Evolutionary conservation across 345 rosid genomes (phyloP).

Genomic region (Melaleuca alternifolia): DNA sequence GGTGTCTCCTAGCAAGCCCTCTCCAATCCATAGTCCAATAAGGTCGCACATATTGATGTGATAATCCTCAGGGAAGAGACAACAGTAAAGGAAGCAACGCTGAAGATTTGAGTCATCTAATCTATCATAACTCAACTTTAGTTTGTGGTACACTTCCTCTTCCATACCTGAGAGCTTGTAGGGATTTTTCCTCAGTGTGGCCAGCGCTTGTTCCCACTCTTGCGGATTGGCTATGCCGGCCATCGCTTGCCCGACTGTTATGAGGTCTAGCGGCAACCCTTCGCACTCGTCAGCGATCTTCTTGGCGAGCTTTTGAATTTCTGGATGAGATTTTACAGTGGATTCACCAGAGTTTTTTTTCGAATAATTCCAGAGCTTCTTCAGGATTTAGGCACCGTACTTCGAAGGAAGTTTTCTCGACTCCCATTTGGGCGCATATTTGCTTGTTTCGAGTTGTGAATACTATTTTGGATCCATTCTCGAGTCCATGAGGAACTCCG

Average conservation of each 20-base stretch:
- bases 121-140: conserved; percentile 8
- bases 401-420: not conserved
- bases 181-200: not conserved
- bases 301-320: not conserved
- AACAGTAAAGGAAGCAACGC: conserved; percentile 5
- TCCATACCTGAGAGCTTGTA: not conserved
- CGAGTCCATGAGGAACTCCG: not conserved
- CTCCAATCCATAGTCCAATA: conserved; percentile 11
- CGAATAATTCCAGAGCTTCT: conserved; percentile 1
- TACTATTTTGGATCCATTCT: not conserved
- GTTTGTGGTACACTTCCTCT: not conserved
- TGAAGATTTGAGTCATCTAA: not conserved
- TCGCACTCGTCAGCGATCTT: not conserved
- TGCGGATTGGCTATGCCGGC: not conserved
- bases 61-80: conserved; percentile 4
- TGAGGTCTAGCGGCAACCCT: conserved; percentile 9
- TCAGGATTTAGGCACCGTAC: not conserved
- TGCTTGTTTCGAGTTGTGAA: conserved; percentile 1
- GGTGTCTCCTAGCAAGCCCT: conserved; percentile 5
- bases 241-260: conserved; percentile 4
- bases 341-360: not conserved
- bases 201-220: not conserved
- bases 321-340: not conserved
- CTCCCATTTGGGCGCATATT: not conserved
- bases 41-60: not conserved